A percentile compares a stretch with the other conserved stretches of the same genome.
phyloP scores from a whole-genome alignment of 306 rosid species.

The Hippophae rhamnoides region DNA sequence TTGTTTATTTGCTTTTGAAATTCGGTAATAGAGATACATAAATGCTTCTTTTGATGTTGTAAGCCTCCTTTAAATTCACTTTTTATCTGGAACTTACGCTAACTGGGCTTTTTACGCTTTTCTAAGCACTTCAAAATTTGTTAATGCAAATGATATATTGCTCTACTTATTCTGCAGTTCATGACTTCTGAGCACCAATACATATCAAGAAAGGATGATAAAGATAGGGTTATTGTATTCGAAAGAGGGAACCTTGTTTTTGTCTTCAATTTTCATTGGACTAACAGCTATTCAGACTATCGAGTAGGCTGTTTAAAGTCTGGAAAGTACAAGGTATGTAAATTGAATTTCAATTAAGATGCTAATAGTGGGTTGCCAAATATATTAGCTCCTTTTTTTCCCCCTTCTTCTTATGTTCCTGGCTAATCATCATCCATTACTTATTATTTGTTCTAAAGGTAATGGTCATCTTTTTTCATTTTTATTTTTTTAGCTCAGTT shows the following conservation, averaged over 20 bases:
- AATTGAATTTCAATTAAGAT: not conserved
- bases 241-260: conserved; percentile 81
- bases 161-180: conserved; percentile 56
- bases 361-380: not conserved
- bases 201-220: conserved; percentile 71
- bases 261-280: conserved; percentile 94
- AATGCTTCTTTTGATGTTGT: too few species aligned
- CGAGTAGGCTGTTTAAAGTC: conserved; percentile 72
- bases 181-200: conserved; percentile 85
- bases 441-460: not conserved
- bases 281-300: conserved; percentile 74
- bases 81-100: conserved; percentile 2
- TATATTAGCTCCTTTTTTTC: not conserved
- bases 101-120: not conserved
- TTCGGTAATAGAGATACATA: not conserved
- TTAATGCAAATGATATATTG: conserved; percentile 14
- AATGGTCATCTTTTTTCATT: too few species aligned
- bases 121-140: not conserved
- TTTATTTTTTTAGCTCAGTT: too few species aligned
- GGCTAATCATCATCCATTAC: not conserved
- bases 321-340: conserved; percentile 81
- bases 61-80: too few species aligned
- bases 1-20: not conserved
- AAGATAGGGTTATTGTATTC: conserved; percentile 58
- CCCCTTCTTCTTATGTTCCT: not conserved